Base-by-base conservation (phyloP, 2,329 filamentous ascomycete species). In the Raffaelea arxii region DNA sequence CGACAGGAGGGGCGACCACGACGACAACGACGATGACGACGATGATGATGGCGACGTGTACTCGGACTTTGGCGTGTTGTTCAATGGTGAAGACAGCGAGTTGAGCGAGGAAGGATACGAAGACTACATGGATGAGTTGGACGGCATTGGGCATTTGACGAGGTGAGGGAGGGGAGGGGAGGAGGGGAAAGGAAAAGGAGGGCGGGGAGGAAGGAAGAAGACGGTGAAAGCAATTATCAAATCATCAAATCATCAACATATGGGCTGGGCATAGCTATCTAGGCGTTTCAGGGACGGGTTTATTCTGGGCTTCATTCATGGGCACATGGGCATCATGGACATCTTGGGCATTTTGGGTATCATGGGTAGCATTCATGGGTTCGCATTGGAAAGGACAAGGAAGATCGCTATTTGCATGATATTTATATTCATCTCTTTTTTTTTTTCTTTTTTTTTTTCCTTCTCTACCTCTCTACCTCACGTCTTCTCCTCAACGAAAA, bases 121-220 rank as follows among this genome's bases (percentile, higher is more conserved):
- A 55, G 73, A 75, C 53, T 75, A 72, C 54, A 63, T 77, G 53
- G 74, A 77, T 52, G 73, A 76, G 49, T 56, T 77, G 49, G 74
- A 77, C 51, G 74, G 73, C 10, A 75, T 77, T 49, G 69, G 70
- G 6, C 75, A 72, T 59, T 53, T 60, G 30, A 59, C 56, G 18
- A 59, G 61, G n/a, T n/a, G n/a, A n/a, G n/a, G n/a, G n/a, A 54
- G 55, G 50, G 41, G 35, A 12, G n/a, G 18, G 32, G 7, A 39
- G 25, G 24, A 41, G 25, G 32, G 19, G 24, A 47, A 44, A 35
- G 32, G 16, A 10, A 32, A 35, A 32, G n/a, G 37, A 21, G 24
- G 25, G 21, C 4, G 18, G 25, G 25, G n/a, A 40, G 6, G 18
- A 14, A 40, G 25, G 14, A 22, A 12, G 23, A 32, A 43, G 16